Evolutionary conservation across 2,329 filamentous ascomycete genomes (phyloP).

Genomic region (Hymenoscyphus occultus): DNA sequence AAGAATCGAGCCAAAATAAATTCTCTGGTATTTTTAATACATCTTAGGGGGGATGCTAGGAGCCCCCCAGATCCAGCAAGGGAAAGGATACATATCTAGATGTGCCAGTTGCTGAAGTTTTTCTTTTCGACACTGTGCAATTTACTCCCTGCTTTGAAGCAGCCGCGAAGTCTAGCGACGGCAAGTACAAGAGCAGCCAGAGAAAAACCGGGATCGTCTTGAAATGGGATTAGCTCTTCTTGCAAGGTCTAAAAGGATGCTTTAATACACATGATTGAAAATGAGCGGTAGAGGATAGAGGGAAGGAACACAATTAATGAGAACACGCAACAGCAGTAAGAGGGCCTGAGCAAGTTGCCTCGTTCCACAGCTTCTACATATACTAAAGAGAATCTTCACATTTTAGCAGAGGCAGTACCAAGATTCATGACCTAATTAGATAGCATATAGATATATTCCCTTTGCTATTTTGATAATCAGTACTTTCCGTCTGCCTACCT

Average conservation of each 20-base stretch:
- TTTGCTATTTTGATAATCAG: too few relatives aligned
- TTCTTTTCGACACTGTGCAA: neutral
- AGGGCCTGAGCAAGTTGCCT: neutral
- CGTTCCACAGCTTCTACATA: neutral
- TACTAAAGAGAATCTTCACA: too few relatives aligned
- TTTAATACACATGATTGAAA: neutral
- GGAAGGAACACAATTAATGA: too few relatives aligned
- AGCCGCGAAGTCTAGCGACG: neutral
- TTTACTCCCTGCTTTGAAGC: neutral
- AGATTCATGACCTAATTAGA: too few relatives aligned
- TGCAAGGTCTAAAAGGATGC: constrained; percentile 1
- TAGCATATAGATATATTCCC: too few relatives aligned
- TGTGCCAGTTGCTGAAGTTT: constrained; percentile 1
- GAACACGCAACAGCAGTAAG: too few relatives aligned
- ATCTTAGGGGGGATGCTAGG: neutral
- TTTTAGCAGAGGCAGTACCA: too few relatives aligned
- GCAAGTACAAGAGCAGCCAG: constrained; percentile 3
- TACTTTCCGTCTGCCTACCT: too few relatives aligned
- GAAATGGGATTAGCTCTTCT: neutral
- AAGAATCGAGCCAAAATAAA: constrained; percentile 2
- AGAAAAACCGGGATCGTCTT: neutral
- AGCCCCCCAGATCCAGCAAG: constrained; percentile 4
- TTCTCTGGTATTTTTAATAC: neutral
- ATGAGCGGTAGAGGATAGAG: neutral
- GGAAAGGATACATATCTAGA: constrained; percentile 6